Evolutionary conservation across 257 asterid species (phyloP), one percentile per base, ranked within the genome.

Genomic region (Datura wrightii): DNA sequence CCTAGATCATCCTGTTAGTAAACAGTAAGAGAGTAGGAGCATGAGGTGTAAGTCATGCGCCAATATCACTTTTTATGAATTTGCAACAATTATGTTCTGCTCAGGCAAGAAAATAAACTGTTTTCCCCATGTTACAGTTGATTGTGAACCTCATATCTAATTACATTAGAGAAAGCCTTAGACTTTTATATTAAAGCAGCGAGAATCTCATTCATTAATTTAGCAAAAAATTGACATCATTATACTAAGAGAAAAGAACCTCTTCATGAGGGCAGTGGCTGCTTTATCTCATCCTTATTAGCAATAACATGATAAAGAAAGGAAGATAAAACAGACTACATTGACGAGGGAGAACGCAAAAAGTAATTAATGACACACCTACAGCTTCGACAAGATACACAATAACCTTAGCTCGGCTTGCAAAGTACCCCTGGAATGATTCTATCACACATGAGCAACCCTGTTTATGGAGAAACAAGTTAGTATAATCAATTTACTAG

Each of bases 321-420:
- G 16, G 56, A 71, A 11, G 56, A 71, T 70, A 70, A 24, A 1
- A 70, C 5, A 67, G 31, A 67, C 78, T 67, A 39, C 34, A 67
- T 72, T 72, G 54, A 72, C 8, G 41, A 72, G 41, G n/a, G 3
- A 58, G 80, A n/a, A n/a, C n/a, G 46, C 5, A 44, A 10, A 13
- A 10, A 19, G 41, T 72, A n/a, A 1, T 41, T 58, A 34, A 58
- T 52, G 42, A 86, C 91, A n/a, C 89, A 95, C 99, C 99, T 54
- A 95, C 88, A 74, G 98, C 99, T 90, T 96, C 98, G 5, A 94
- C 97, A 24, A 96, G 96, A 15, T 90, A 89, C 80, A 89, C 74
- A 83, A 96, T 93, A 86, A 92, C 91, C 83, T 82, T 93, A 79
- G 86, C 93, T 54, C 98, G 89, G 84, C 91, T 93, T 85, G 90